Percentiles rank a stretch among this genome's conserved stretches.
phyloP scores from a whole-genome alignment of 225 moss, liverwort and hornwort genomes.

The Climacium dendroides region DNA sequence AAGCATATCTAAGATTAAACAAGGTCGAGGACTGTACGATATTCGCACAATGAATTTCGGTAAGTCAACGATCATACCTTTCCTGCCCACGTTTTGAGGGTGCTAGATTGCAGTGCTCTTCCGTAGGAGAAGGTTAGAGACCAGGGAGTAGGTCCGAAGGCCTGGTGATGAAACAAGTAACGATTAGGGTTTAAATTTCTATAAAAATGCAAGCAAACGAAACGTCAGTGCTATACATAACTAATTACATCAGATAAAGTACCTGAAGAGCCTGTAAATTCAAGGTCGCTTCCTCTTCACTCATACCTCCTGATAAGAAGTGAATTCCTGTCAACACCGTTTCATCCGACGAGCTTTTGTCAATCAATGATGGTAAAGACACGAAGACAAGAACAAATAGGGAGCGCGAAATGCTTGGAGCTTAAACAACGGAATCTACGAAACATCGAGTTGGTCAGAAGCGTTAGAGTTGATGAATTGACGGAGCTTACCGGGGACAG shows the following conservation, averaged over 20 bases:
- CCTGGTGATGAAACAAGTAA: slow-evolving; percentile 17
- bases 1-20: background rate
- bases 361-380: background rate
- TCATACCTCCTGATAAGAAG: slow-evolving; percentile 97
- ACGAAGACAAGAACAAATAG: background rate
- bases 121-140: slow-evolving; percentile 95
- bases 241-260: background rate
- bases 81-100: slow-evolving; percentile 87
- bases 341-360: background rate
- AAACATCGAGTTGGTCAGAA: background rate
- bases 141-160: slow-evolving; percentile 89
- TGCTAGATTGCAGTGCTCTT: slow-evolving; percentile 91
- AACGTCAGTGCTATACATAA: background rate
- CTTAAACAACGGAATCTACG: background rate
- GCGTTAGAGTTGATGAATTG: background rate
- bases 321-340: slow-evolving; percentile 60
- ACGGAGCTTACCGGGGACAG: slow-evolving; percentile 71
- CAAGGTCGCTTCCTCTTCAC: slow-evolving; percentile 97
- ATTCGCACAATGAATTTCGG: background rate
- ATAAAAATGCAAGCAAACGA: background rate
- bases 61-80: slow-evolving; percentile 30
- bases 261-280: slow-evolving; percentile 96
- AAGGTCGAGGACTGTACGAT: background rate
- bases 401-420: background rate
- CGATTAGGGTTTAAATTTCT: background rate